phyloP scores from a whole-genome alignment of 1,284 basidiomycete species.

The Tilletia horrida region DNA sequence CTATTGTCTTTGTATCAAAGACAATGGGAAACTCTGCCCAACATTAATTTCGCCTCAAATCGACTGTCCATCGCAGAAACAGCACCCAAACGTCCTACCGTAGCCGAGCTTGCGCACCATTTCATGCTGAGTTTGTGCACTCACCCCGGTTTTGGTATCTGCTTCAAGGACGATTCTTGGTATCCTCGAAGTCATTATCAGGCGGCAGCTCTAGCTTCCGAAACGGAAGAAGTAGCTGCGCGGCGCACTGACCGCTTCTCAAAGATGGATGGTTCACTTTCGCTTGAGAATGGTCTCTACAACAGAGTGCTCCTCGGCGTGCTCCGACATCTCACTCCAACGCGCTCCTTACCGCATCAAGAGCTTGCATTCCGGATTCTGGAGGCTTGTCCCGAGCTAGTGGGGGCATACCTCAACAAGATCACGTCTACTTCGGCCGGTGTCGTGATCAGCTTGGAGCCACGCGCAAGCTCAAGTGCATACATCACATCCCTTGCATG shows the following conservation, averaged over 20 bases:
- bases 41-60: slow-evolving; percentile 23
- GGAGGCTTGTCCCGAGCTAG: slow-evolving; percentile 76
- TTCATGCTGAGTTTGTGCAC: slow-evolving; percentile 84
- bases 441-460: slow-evolving; percentile 74
- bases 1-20: slow-evolving; percentile 43
- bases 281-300: slow-evolving; percentile 56
- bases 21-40: slow-evolving; percentile 36
- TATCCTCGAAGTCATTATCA: slow-evolving; percentile 63
- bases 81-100: slow-evolving; percentile 55
- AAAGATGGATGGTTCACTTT: slow-evolving; percentile 4
- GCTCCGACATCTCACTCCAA: slow-evolving; percentile 70
- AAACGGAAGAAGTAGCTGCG: neutral
- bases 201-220: neutral
- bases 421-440: slow-evolving; percentile 56
- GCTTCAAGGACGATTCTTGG: slow-evolving; percentile 86
- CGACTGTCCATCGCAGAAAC: slow-evolving; percentile 22
- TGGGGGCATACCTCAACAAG: slow-evolving; percentile 63
- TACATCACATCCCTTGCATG: slow-evolving; percentile 86
- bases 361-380: slow-evolving; percentile 77
- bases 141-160: slow-evolving; percentile 75
- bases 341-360: slow-evolving; percentile 79
- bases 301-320: slow-evolving; percentile 81
- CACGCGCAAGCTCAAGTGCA: slow-evolving; percentile 71
- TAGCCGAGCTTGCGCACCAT: slow-evolving; percentile 79
- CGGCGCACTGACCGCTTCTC: neutral